Evolutionary conservation across 2,329 filamentous ascomycete genomes (phyloP), one percentile per base, ranked within the genome.

Genomic region (Aspergillus fumigatiaffinis): DNA sequence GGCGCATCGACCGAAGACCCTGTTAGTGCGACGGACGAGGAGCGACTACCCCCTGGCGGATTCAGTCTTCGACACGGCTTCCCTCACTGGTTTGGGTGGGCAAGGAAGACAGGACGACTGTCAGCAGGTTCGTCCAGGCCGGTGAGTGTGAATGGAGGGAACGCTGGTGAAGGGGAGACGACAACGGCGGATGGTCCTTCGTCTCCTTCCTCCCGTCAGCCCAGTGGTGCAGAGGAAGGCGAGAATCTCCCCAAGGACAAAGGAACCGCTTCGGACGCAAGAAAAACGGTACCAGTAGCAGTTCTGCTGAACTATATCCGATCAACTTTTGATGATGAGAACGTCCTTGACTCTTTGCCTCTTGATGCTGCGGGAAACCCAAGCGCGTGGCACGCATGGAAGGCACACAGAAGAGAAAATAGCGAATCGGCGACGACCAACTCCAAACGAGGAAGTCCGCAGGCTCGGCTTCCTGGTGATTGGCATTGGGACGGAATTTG

Each of bases 401-500:
- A 86, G 66, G 85, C 89, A 6, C 84, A 93, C 71, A 84, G 87
- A 55, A 77, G 78, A 51, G 77, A 76, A 2, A 57, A 57, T 23
- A 57, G 60, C 28, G 57, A 54, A 10, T 58, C 61, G 17, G 57
- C 55, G 14, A 49, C 56, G 32, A 60, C 55, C 23, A 58, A 55
- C 17, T 72, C 66, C 66, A 82, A 74, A 66, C 75, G 59, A 77
- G 77, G 69, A 71, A 84, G 76, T 58, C 78, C 68, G 52, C 72
- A 71, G 62, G 68, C 74, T 38, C 76, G 87, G 59, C 80, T 83
- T 51, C 91, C 91, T 0, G 90, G 89, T 6, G 89, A 96, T 66
- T 97, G 93, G 93, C 96, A 96, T 70, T 97, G 93, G 93, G 91
- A 96, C 68, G 92, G 93, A 0, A 93, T 97, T 0, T 99, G 93